A percentile compares a stretch with the other conserved stretches of the same genome.
phyloP scores from a whole-genome alignment of 441 rosid genomes.

The Dalechampia spathulata region DNA sequence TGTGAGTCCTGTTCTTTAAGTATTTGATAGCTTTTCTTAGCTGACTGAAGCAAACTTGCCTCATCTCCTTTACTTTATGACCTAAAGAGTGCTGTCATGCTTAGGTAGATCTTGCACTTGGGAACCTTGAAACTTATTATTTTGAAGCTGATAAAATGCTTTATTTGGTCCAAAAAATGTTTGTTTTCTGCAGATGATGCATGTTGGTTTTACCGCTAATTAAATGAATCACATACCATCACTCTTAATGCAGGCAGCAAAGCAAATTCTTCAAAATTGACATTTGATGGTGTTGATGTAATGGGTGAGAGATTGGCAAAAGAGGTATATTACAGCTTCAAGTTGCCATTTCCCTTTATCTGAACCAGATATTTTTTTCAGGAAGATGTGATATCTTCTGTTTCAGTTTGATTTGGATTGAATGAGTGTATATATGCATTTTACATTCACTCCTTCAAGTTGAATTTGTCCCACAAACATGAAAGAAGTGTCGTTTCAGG shows the following conservation, averaged over 20 bases:
- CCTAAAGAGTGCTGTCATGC: too few species aligned
- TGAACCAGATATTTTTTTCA: not conserved
- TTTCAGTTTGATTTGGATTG: slow-evolving; percentile 5
- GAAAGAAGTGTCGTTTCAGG: slow-evolving; percentile 40
- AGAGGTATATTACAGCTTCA: slow-evolving; percentile 44
- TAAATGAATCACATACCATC: slow-evolving; percentile 16
- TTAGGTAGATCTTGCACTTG: too few species aligned
- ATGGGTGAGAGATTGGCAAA: slow-evolving; percentile 91
- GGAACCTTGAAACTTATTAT: too few species aligned
- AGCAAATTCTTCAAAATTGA: slow-evolving; percentile 41
- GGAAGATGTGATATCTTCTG: not conserved
- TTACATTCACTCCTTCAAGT: not conserved
- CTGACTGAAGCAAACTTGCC: not conserved
- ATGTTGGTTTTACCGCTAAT: not conserved
- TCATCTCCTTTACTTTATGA: too few species aligned
- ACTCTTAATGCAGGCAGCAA: slow-evolving; percentile 57
- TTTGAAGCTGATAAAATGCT: too few species aligned
- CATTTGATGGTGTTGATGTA: slow-evolving; percentile 83
- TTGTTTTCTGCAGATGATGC: not conserved
- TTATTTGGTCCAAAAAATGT: not conserved
- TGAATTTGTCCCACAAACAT: slow-evolving; percentile 14
- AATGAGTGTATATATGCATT: not conserved
- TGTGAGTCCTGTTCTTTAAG: slow-evolving; percentile 36
- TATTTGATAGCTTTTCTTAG: not conserved
- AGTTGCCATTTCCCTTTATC: not conserved